Evolutionary conservation across 495 filamentous ascomycete species (phyloP), one percentile per base, ranked within the genome.

Genomic region (Hypoxylon lienhwacheense): DNA sequence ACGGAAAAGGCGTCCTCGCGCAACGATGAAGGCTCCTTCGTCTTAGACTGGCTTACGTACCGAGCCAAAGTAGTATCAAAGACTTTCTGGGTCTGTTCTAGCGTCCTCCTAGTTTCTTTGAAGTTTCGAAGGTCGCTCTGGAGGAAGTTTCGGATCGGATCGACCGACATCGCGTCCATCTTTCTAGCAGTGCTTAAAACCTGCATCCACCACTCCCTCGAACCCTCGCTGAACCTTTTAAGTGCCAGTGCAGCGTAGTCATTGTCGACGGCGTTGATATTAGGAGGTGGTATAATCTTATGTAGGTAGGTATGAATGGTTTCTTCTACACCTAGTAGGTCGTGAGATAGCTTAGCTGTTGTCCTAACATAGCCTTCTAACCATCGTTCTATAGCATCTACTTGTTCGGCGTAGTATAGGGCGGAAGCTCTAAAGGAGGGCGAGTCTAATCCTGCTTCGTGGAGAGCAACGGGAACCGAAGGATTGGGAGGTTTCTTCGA

Each of bases 1-100:
- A 98, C 84, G 67, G 93, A 86, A 63, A 97, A 98, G 0, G 95
- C 92, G 70, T 98, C 93, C 68, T 98, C 93, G 37, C 95, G 77
- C 43, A 98, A 74, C 0, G 89, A 80, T 8, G 90, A 95, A 5
- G 91, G 81, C 67, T 98, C 93, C 70, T 97, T 97, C 2, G 89
- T 86, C 71, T 96, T 98, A 22, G 85, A 86, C 70, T 96, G 92
- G 4, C 77, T 74, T 3, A 87, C 78, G 65, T 95, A 97, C 34
- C 91, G 81, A 22, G 89, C 79, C 32, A 95, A 77, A 7, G 89
- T 78, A 24, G 78, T 79, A 62, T 98, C 93, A 58, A 89, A 92
- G 10, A 80, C 76, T 68, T 88, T 90, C 66, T 98, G 95, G 0
- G 86, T 73, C n/a, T 82, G 73, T 37, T 96, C 90, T 10, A 97